phyloP scores from a whole-genome alignment of 2,329 filamentous ascomycete genomes.

The Sclerotiophoma versabilis region DNA sequence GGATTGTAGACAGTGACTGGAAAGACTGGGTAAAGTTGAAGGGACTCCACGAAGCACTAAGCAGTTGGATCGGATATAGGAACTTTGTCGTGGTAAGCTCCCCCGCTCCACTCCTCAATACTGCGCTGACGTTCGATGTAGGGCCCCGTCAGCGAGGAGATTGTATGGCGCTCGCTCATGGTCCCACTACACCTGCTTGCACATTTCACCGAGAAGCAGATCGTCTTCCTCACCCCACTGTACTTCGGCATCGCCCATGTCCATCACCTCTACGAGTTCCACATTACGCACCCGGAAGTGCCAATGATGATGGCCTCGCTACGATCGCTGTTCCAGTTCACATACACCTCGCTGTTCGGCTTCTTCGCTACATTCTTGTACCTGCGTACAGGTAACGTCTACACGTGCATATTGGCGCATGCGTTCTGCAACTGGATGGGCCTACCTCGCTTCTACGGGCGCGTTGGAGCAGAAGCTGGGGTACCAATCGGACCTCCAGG shows the following conservation, averaged over 20 bases:
- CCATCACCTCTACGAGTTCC: conserved; percentile 96
- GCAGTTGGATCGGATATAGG: conserved; percentile 82
- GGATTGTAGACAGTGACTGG: conserved; percentile 76
- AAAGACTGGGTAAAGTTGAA: conserved; percentile 66
- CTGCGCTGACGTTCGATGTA: conserved; percentile 24
- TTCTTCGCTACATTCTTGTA: conserved; percentile 92
- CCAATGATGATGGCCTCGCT: conserved; percentile 68
- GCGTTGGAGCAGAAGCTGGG: conserved; percentile 64
- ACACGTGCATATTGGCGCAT: conserved; percentile 78
- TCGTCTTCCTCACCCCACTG: conserved; percentile 82
- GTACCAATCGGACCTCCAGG: conserved; percentile 49
- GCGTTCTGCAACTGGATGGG: conserved; percentile 94
- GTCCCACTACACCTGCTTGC: conserved; percentile 83
- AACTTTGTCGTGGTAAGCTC: conserved; percentile 81
- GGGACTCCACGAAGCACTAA: conserved; percentile 64
- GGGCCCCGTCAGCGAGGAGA: conserved; percentile 88
- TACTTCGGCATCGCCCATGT: conserved; percentile 93
- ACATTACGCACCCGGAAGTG: conserved; percentile 76
- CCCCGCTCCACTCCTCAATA: background rate
- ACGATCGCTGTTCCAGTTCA: conserved; percentile 81
- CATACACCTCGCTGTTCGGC: conserved; percentile 91
- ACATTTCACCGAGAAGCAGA: conserved; percentile 57
- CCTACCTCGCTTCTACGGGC: conserved; percentile 83
- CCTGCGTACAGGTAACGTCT: conserved; percentile 81
- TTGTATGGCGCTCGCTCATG: conserved; percentile 88